Percentiles rank a stretch among this genome's conserved stretches.
Conservation (phyloP, 2,329 filamentous ascomycete species). For the Penicillium sp. region DNA sequence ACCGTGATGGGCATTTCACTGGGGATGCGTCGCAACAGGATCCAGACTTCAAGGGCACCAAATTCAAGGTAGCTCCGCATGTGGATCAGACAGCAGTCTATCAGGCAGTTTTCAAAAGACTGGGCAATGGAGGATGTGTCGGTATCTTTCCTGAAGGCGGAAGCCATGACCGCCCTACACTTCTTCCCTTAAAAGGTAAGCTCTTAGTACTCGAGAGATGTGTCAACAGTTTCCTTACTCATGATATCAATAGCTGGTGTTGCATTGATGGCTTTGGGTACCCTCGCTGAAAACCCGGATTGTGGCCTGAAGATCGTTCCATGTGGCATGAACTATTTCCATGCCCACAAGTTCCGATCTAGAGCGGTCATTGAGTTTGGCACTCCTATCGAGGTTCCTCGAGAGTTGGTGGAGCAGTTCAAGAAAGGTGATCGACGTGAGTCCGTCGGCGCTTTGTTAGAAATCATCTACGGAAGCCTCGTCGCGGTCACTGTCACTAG, state of each 20-base stretch:
- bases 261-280: slow-evolving; percentile 94
- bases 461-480: slow-evolving; percentile 80
- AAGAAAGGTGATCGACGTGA: slow-evolving; percentile 77
- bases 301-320: slow-evolving; percentile 93
- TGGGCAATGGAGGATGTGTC: slow-evolving; percentile 80
- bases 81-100: slow-evolving; percentile 94
- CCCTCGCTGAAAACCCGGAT: slow-evolving; percentile 76
- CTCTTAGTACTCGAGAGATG: background rate
- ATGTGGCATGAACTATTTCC: slow-evolving; percentile 99
- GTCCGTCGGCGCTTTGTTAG: slow-evolving; percentile 78
- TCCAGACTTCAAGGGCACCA: slow-evolving; percentile 66
- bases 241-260: slow-evolving; percentile 64
- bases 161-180: slow-evolving; percentile 87
- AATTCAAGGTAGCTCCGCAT: slow-evolving; percentile 84
- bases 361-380: slow-evolving; percentile 95
- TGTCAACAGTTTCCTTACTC: background rate
- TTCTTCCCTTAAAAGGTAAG: slow-evolving; percentile 76
- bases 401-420: slow-evolving; percentile 80
- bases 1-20: slow-evolving; percentile 61
- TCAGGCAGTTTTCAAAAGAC: slow-evolving; percentile 80
- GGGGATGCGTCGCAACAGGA: slow-evolving; percentile 53
- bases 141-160: slow-evolving; percentile 97
- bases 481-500: slow-evolving; percentile 86
- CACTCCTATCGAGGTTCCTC: slow-evolving; percentile 76
- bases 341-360: slow-evolving; percentile 96